Evolutionary conservation across 345 rosid genomes (phyloP), one percentile per base, ranked within the genome.

Genomic region (Litchi chinensis): DNA sequence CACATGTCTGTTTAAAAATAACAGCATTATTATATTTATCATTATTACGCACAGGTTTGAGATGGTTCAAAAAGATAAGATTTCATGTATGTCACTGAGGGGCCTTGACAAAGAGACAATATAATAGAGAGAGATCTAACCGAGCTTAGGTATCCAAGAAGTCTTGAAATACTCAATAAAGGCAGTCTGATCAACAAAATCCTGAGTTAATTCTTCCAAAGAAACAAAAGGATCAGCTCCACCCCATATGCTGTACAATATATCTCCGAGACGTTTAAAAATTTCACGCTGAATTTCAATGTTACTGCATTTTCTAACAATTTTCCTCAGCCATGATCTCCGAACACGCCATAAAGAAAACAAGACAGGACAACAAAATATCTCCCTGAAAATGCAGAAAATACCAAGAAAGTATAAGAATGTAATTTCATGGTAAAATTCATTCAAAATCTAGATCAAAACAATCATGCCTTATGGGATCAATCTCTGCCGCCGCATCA

Each of bases 261-360:
- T 72, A 76, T 87, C 83, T 68, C 99, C 98, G 68, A 94, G 86
- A 50, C 91, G 83, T 84, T 90, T 96, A 80, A 94, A 94, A 81
- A 96, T 80, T 74, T 91, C 94, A 13, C 92, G 87, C 80, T 87
- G 93, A 75, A 94, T 91, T 84, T 91, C 95, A 56, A 87, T 74
- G 82, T 82, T 86, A 83, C 83, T 57, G 68, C 99, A 96, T 84
- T 83, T 93, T 86, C 85, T 93, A 68, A 94, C 92, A 39, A 93
- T 83, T 76, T 93, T 94, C 77, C 97, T 85, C 83, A 94, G 88
- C 98, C 99, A 96, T 73, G 98, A 89, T 86, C 98, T 93, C 80
- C 95, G 93, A 77, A 94, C 83, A 70, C 94, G 97, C 98, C 98
- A 96, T 5, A 96, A 85, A 76, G 98, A 90, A 82, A 94, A 94